Conservation (phyloP, 164 flowering plant species). For the Macadamia integrifolia region DNA sequence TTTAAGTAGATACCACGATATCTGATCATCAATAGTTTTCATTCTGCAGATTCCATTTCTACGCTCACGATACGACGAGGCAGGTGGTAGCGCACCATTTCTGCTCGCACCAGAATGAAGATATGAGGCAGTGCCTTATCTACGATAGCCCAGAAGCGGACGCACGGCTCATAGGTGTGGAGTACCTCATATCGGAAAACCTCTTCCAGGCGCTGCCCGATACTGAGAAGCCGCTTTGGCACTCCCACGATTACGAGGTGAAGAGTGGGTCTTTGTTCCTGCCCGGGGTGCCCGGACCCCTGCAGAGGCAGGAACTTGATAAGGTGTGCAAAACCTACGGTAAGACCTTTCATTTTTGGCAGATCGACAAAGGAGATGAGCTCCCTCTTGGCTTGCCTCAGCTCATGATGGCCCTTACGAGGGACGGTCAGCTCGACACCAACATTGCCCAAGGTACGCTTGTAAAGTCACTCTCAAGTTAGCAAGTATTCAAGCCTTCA, state of each 20-base stretch:
- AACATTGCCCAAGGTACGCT: constrained; percentile 34
- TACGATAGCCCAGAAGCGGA: constrained; percentile 52
- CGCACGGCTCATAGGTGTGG: constrained; percentile 73
- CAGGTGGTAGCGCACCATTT: constrained; percentile 96
- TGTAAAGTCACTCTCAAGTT: not conserved
- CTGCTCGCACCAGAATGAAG: constrained; percentile 82
- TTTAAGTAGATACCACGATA: not conserved
- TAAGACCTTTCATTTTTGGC: constrained; percentile 83
- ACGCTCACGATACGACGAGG: constrained; percentile 73
- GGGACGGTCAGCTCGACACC: constrained; percentile 70
- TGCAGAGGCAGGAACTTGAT: constrained; percentile 63
- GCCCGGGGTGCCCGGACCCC: constrained; percentile 65
- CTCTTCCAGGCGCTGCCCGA: constrained; percentile 70
- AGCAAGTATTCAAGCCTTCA: too few relatives aligned
- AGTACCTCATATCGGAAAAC: constrained; percentile 63
- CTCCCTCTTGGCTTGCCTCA: constrained; percentile 79
- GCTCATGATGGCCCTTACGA: constrained; percentile 73
- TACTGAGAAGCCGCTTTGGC: constrained; percentile 82
- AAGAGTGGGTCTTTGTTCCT: constrained; percentile 78
- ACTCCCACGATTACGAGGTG: constrained; percentile 85
- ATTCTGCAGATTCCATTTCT: constrained; percentile 63
- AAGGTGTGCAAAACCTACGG: constrained; percentile 78
- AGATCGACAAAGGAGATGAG: constrained; percentile 64
- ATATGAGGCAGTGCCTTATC: constrained; percentile 84
- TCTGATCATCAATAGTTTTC: too few relatives aligned